Percentiles rank a stretch among this genome's conserved stretches.
Evolutionary conservation across 495 filamentous ascomycete genomes (phyloP).

Genomic region (Penicillium goetzii): DNA sequence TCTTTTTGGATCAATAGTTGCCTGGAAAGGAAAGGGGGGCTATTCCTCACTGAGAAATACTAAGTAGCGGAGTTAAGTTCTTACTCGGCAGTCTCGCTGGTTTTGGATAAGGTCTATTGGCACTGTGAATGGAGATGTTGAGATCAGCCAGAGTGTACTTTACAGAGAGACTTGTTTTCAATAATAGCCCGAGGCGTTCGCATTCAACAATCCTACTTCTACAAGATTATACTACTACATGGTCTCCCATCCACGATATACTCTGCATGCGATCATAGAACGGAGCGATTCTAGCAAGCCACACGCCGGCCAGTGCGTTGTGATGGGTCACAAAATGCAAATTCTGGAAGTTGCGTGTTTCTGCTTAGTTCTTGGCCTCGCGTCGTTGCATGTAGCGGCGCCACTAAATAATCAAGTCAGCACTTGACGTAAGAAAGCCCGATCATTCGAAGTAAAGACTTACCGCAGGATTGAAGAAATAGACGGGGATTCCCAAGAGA

Average conservation of each 20-base stretch:
- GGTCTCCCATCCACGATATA: not conserved
- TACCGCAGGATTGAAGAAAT: conserved; percentile 39
- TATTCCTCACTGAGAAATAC: too few species aligned
- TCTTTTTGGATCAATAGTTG: too few species aligned
- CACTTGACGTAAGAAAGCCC: not conserved
- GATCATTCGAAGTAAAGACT: not conserved
- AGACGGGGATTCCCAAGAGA: conserved; percentile 38
- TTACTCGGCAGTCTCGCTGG: too few species aligned
- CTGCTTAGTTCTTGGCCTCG: not conserved
- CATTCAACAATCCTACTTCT: not conserved
- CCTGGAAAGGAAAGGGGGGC: too few species aligned
- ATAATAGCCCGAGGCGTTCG: not conserved
- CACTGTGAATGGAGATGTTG: too few species aligned
- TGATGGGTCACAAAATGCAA: not conserved
- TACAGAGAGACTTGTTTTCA: not conserved
- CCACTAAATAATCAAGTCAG: conserved; percentile 14
- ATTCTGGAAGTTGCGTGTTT: not conserved
- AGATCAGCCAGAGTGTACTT: not conserved
- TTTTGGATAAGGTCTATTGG: too few species aligned
- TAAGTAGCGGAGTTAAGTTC: too few species aligned
- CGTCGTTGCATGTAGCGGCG: conserved; percentile 23
- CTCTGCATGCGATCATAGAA: not conserved
- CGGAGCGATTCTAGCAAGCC: not conserved
- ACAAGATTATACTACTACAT: not conserved
- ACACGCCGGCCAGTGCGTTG: not conserved